phyloP scores from a whole-genome alignment of 1,139 yeast species.

The Kodamaea plutei region DNA sequence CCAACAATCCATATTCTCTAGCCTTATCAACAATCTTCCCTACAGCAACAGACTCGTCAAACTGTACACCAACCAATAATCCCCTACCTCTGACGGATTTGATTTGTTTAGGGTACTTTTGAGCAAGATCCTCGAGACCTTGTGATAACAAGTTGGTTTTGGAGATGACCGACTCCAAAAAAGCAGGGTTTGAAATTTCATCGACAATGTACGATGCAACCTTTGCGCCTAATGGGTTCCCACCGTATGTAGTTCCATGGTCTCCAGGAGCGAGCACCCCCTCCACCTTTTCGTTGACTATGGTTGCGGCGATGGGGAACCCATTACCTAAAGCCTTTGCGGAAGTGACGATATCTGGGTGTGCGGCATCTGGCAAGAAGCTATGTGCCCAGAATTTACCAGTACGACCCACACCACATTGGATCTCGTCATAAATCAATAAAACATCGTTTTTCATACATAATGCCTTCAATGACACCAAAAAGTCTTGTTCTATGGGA shows the following conservation, averaged over 20 bases:
- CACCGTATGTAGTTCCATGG: conserved; percentile 98
- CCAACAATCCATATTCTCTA: conserved; percentile 72
- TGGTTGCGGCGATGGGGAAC: conserved; percentile 94
- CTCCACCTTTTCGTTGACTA: conserved; percentile 79
- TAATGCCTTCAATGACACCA: conserved; percentile 59
- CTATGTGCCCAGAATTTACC: conserved; percentile 94
- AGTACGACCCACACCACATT: conserved; percentile 92
- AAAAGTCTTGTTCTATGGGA: conserved; percentile 59
- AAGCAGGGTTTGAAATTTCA: conserved; percentile 55
- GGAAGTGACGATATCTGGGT: conserved; percentile 89
- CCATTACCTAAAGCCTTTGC: conserved; percentile 98
- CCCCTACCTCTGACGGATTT: conserved; percentile 83
- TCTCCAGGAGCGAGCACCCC: conserved; percentile 77
- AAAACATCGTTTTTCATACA: conserved; percentile 71
- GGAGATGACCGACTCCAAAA: conserved; percentile 54
- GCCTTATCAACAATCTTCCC: conserved; percentile 62
- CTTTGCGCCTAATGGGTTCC: conserved; percentile 88
- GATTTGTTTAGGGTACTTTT: conserved; percentile 55
- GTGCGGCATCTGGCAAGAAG: conserved; percentile 66
- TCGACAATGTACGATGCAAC: conserved; percentile 74
- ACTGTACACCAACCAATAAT: conserved; percentile 77
- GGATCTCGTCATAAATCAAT: conserved; percentile 91
- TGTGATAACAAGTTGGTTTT: conserved; percentile 54
- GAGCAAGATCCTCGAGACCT: conserved; percentile 49
- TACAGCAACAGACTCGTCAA: conserved; percentile 55